phyloP scores from a whole-genome alignment of 1,139 yeast species.

The Arxiozyma slooffiae region DNA sequence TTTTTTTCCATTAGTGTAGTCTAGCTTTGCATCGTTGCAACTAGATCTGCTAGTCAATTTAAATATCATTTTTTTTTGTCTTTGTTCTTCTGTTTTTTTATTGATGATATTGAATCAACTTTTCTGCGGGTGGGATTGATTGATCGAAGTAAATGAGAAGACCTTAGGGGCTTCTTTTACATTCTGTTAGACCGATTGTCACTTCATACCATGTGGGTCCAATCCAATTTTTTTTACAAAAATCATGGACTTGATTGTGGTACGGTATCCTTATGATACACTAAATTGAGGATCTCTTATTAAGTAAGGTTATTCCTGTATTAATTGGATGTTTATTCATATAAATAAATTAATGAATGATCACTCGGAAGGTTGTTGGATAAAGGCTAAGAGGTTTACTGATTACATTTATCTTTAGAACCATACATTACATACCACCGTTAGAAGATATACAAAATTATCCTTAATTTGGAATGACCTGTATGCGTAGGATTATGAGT shows the following conservation, averaged over 20 bases:
- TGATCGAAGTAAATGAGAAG: slow-evolving; percentile 47
- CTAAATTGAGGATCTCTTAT: slow-evolving; percentile 80
- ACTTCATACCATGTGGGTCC: slow-evolving; percentile 75
- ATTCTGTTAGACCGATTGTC: slow-evolving; percentile 64
- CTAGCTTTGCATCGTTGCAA: slow-evolving; percentile 91
- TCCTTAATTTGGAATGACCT: slow-evolving; percentile 67
- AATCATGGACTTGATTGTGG: slow-evolving; percentile 75
- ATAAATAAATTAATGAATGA: slow-evolving; percentile 50
- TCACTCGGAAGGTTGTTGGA: slow-evolving; percentile 72
- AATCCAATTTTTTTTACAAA: slow-evolving; percentile 75
- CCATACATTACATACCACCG: slow-evolving; percentile 64
- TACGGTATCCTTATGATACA: slow-evolving; percentile 77
- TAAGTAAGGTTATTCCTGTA: slow-evolving; percentile 81
- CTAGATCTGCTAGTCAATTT: slow-evolving; percentile 68
- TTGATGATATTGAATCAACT: slow-evolving; percentile 76
- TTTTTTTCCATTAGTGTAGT: slow-evolving; percentile 84
- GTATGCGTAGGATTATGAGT: slow-evolving; percentile 81
- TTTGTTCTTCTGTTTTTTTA: slow-evolving; percentile 55
- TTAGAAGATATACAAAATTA: slow-evolving; percentile 69
- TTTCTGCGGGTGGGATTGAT: slow-evolving; percentile 86
- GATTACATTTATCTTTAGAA: slow-evolving; percentile 73
- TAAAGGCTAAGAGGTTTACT: slow-evolving; percentile 83
- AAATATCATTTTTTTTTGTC: slow-evolving; percentile 64
- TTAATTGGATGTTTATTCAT: slow-evolving; percentile 71
- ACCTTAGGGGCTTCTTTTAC: slow-evolving; percentile 60